phyloP scores from a whole-genome alignment of 208 protist species.

The Giardia duodenalis region DNA sequence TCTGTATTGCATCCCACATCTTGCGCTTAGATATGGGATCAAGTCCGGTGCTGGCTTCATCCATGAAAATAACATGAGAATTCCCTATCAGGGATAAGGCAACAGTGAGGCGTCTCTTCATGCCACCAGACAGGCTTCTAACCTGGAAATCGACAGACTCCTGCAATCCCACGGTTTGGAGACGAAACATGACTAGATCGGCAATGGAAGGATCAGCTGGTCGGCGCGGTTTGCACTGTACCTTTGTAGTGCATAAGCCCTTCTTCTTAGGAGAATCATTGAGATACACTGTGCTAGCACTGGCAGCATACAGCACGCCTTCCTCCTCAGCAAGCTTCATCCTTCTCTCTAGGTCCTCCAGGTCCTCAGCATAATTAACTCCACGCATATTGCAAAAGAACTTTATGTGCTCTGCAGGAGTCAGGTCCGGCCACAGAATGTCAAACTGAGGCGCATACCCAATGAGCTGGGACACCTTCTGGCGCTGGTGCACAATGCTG shows the following conservation, averaged over 20 bases:
- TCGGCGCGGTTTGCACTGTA: neutral
- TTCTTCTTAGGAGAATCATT: neutral
- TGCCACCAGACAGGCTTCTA: constrained; percentile 30
- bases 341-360: neutral
- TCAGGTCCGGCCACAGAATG: constrained; percentile 32
- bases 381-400: constrained; percentile 8
- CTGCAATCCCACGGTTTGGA: neutral
- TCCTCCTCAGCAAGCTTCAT: neutral
- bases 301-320: neutral
- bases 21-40: constrained; percentile 4
- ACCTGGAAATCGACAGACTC: neutral
- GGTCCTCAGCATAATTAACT: constrained; percentile 26
- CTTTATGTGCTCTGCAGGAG: constrained; percentile 29
- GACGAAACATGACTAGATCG: neutral
- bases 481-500: neutral
- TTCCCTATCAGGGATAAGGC: constrained; percentile 31
- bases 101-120: constrained; percentile 32
- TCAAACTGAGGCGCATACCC: constrained; percentile 30
- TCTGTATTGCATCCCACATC: constrained; percentile 29
- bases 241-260: neutral
- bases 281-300: neutral
- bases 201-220: neutral
- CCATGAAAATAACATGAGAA: constrained; percentile 29
- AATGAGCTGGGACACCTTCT: neutral
- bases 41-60: constrained; percentile 36